Evolutionary conservation across 495 filamentous ascomycete species (phyloP), one percentile per base, ranked within the genome.

Genomic region (Trichoderma asperelloides): DNA sequence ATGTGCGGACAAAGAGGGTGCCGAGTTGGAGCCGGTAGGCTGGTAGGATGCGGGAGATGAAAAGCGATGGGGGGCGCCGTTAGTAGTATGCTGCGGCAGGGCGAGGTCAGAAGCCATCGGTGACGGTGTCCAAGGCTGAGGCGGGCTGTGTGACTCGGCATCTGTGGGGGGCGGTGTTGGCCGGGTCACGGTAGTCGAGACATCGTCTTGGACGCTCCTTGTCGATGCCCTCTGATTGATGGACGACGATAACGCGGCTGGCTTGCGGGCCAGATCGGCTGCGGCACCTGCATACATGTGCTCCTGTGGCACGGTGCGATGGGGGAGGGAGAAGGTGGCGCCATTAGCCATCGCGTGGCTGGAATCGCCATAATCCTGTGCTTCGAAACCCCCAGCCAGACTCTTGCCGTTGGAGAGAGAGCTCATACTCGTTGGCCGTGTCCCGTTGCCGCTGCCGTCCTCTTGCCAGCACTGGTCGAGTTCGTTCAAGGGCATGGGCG

Each of bases 41-140:
- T 84, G 76, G 64, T 82, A 83, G 45, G 79, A 78, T 0, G 92
- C 86, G 18, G 91, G 90, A 7, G 91, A 92, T 8, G 92, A 94
- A 67, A 88, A 88, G 70, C 90, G 86, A 71, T 93, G 87, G 3
- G 83, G 80, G 18, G 27, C 30, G 55, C 73, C 70, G 68, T 71
- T 70, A 72, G 80, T 71, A n/a, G 43, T 21, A n/a, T 51, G 43
- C 76, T 69, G 70, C 73, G 70, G 67, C 74, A 72, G 68, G 71
- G 69, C 74, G 78, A 76, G 60, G 73, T 80, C 73, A 71, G 80
- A 64, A 69, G 73, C 55, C 55, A 60, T 71, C 75, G 80, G 75
- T 0, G 78, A 74, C 40, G 71, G 15, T 62, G 67, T 63, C 7
- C 67, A 66, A 39, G 28, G 71, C 18, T 28, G 70, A 40, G 18